These are phyloP conservation scores for Cryoendolithus antarcticus DNA, from an alignment of 2,329 filamentous ascomycete genomes.

Conservation along the genomic window DNA sequence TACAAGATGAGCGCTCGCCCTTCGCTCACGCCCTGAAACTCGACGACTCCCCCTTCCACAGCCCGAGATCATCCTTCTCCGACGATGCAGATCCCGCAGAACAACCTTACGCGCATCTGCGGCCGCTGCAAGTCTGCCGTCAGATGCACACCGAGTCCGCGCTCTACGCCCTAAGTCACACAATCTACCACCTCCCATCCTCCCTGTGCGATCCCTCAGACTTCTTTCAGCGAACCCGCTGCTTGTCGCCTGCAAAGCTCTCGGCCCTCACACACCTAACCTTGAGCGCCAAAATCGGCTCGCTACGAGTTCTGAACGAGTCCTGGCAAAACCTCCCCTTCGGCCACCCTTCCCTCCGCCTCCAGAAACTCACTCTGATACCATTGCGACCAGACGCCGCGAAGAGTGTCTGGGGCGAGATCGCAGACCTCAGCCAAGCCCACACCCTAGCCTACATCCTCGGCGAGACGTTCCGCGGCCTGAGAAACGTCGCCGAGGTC, in stretches of 20 bases:
- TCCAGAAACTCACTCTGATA: conserved; percentile 21
- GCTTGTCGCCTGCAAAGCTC: conserved; percentile 12
- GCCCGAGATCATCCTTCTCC: no score
- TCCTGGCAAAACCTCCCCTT: conserved; percentile 23
- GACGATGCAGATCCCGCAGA: no score
- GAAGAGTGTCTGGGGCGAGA: conserved; percentile 18
- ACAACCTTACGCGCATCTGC: no score
- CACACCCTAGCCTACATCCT: conserved; percentile 26
- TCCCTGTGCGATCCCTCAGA: conserved; percentile 13
- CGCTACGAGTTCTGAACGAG: conserved; percentile 24
- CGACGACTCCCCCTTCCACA: no score
- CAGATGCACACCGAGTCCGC: conserved; percentile 15
- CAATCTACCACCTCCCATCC: conserved; percentile 18
- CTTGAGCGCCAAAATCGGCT: conserved; percentile 20
- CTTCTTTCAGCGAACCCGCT: conserved; percentile 15
- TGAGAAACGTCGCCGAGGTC: conserved; percentile 18
- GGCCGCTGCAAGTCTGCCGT: conserved; percentile 4
- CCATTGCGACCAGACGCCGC: conserved; percentile 19
- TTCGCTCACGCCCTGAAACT: no score
- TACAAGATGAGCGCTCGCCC: no score
- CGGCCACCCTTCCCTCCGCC: conserved; percentile 16
- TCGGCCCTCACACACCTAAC: conserved; percentile 20
- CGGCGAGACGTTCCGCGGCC: conserved; percentile 22
- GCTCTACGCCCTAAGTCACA: conserved; percentile 19
- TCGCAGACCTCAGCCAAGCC: conserved; percentile 23